A percentile compares a stretch with the other conserved stretches of the same genome.
These are phyloP conservation scores for Caloboletus firmus DNA, from an alignment of 1,284 basidiomycete genomes.

Conservation along the genomic window DNA sequence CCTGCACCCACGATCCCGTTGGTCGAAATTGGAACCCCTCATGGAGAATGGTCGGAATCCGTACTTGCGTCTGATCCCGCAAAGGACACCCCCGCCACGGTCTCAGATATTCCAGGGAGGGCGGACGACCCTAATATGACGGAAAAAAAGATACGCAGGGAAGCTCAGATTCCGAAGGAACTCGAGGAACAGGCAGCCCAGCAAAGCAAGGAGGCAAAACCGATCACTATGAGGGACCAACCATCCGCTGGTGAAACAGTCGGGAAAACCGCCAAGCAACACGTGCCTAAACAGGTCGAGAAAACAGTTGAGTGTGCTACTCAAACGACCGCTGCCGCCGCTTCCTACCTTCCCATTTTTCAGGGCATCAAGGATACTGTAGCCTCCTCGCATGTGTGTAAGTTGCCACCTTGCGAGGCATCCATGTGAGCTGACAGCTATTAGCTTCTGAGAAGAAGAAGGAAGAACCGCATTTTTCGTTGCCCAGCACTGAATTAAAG, in stretches of 20 bases:
- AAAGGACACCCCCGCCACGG: slow-evolving; percentile 10
- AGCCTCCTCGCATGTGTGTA: slow-evolving; percentile 13
- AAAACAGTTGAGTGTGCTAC: background rate
- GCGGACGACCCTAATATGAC: background rate
- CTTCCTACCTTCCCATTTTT: slow-evolving; percentile 11
- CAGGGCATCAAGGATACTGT: slow-evolving; percentile 7
- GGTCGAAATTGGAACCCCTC: slow-evolving; percentile 20
- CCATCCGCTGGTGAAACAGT: background rate
- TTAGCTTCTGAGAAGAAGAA: slow-evolving; percentile 4
- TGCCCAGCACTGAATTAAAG: slow-evolving; percentile 30
- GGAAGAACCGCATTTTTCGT: slow-evolving; percentile 9
- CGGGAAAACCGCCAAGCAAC: slow-evolving; percentile 13
- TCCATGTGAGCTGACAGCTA: background rate
- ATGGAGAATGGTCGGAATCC: slow-evolving; percentile 23
- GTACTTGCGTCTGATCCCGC: slow-evolving; percentile 14
- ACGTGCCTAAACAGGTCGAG: slow-evolving; percentile 13
- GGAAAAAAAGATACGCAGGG: background rate
- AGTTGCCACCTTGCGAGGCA: background rate
- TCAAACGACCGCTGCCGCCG: slow-evolving; percentile 7
- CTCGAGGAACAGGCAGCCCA: background rate
- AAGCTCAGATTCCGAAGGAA: background rate
- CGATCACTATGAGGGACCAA: background rate
- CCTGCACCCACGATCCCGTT: slow-evolving; percentile 18
- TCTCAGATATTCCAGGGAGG: background rate
- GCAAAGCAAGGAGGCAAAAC: background rate